Percentiles rank a stretch among this genome's conserved stretches.
Evolutionary conservation across 169 alveolate species (phyloP).

Genomic region (Babesia ovata): DNA sequence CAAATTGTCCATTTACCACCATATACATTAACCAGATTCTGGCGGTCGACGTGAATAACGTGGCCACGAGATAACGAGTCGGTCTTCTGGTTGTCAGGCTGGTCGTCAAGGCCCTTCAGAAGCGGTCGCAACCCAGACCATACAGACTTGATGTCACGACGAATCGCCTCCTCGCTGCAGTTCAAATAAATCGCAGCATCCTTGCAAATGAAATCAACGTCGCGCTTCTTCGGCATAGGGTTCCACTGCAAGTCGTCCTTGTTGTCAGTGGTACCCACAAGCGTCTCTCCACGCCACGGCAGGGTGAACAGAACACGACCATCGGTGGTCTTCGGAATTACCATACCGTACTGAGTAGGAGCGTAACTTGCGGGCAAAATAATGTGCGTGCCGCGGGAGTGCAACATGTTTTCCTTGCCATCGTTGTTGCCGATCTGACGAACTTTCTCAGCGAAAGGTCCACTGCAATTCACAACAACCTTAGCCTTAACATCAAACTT

Average conservation of each 20-base stretch:
- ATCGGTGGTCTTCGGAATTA: constrained; percentile 90
- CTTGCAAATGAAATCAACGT: constrained; percentile 80
- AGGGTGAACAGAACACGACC: constrained; percentile 90
- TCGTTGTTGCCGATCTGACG: constrained; percentile 71
- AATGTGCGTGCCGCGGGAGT: constrained; percentile 82
- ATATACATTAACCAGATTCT: constrained; percentile 87
- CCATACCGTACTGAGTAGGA: constrained; percentile 83
- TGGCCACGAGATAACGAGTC: constrained; percentile 88
- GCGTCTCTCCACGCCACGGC: constrained; percentile 84
- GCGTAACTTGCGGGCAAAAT: constrained; percentile 78
- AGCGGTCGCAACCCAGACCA: constrained; percentile 61
- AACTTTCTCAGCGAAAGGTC: constrained; percentile 82
- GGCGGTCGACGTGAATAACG: constrained; percentile 82
- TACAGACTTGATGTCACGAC: constrained; percentile 50
- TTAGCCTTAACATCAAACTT: constrained; percentile 83
- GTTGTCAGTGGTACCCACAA: constrained; percentile 91
- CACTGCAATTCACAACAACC: constrained; percentile 89
- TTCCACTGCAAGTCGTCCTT: constrained; percentile 72
- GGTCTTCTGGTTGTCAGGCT: constrained; percentile 65
- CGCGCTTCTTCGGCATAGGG: constrained; percentile 76
- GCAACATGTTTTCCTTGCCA: constrained; percentile 59
- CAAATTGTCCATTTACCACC: constrained; percentile 96
- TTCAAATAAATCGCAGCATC: constrained; percentile 78
- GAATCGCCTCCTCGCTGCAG: constrained; percentile 66
- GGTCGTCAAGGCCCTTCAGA: constrained; percentile 53